Evolutionary conservation across 257 asterid genomes (phyloP), one percentile per base, ranked within the genome.

Genomic region (Ilex asprella): DNA sequence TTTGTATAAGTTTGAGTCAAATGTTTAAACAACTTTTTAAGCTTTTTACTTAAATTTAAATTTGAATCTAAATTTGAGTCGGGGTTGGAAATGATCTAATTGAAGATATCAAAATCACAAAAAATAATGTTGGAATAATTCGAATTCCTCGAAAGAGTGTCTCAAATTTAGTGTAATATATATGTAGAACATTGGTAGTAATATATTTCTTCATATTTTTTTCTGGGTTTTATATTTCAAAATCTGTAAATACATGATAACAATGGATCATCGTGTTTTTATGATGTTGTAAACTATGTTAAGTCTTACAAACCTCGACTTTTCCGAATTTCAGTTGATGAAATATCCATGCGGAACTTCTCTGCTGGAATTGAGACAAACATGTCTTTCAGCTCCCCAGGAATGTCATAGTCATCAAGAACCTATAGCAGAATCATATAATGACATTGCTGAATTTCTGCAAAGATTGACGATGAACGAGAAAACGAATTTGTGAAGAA

Each of bases 321-420:
- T 56, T 66, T 80, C 81, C 97, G 72, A 69, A 92, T 76, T 71
- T 92, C 96, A 10, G 97, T 77, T 11, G 99, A 92, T 16, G 99
- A 92, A 64, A 92, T 86, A 68, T 89, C 96, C 89, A 82, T 55
- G 12, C 91, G 82, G 56, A 92, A 92, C 50, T 65, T 75, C 55
- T 92, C 91, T 0, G 71, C 71, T 11, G 97, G 97, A 69, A 92
- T 89, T 29, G 97, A 72, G 61, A 86, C 73, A 66, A 89, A 89
- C 87, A 92, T 71, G 64, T 82, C 93, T 63, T 73, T 73, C 9
- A 92, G 78, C 78, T 86, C 91, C 80, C 59, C 71, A 6, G 96
- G 97, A 62, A 89, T 80, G 67, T 83, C 81, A 21, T 85, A 79
- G 71, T 92, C 96, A 31, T 86, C 94, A 56, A 92, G 88, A 74